Percentiles rank a stretch among this genome's conserved stretches.
These are phyloP conservation scores for Dorcoceras hygrometricum DNA, from an alignment of 257 asterid species.

Conservation along the genomic window DNA sequence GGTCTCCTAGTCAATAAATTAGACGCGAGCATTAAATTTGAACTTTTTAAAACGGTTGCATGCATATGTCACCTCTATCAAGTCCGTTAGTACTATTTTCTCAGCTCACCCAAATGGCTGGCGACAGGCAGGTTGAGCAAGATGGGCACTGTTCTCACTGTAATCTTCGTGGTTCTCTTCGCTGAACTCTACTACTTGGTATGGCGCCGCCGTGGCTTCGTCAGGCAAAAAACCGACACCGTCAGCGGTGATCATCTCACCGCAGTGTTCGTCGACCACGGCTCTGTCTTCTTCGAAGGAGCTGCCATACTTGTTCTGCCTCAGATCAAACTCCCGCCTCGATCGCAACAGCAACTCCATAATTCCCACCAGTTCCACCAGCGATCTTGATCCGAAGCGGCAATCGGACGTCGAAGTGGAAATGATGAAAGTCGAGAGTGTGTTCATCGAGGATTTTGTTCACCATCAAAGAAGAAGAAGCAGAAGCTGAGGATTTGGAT, in stretches of 20 bases:
- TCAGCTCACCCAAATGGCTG: conserved; percentile 29
- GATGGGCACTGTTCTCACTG: conserved; percentile 38
- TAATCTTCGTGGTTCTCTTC: conserved; percentile 48
- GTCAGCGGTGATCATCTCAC: conserved; percentile 19
- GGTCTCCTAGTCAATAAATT: too few relatives aligned
- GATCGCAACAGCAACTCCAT: conserved; percentile 28
- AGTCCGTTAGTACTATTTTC: too few relatives aligned
- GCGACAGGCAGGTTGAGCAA: conserved; percentile 39
- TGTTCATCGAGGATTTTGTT: conserved; percentile 56
- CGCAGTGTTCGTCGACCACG: conserved; percentile 28
- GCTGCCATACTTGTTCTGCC: conserved; percentile 47
- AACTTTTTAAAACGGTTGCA: too few relatives aligned
- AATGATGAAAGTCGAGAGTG: conserved; percentile 46
- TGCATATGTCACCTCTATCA: too few relatives aligned
- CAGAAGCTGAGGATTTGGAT: conserved; percentile 40
- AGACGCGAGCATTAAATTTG: too few relatives aligned
- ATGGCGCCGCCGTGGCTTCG: conserved; percentile 58
- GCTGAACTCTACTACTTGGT: conserved; percentile 40
- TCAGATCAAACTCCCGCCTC: conserved; percentile 21
- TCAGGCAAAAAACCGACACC: conserved; percentile 25
- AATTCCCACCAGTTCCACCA: neutral
- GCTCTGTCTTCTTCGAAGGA: conserved; percentile 30
- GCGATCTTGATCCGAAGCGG: conserved; percentile 7
- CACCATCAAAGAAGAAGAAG: conserved; percentile 59
- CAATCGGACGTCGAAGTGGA: conserved; percentile 49